These are phyloP conservation scores for Leccinum variicolor DNA, from an alignment of 768 basidiomycete genomes.

Conservation along the genomic window DNA sequence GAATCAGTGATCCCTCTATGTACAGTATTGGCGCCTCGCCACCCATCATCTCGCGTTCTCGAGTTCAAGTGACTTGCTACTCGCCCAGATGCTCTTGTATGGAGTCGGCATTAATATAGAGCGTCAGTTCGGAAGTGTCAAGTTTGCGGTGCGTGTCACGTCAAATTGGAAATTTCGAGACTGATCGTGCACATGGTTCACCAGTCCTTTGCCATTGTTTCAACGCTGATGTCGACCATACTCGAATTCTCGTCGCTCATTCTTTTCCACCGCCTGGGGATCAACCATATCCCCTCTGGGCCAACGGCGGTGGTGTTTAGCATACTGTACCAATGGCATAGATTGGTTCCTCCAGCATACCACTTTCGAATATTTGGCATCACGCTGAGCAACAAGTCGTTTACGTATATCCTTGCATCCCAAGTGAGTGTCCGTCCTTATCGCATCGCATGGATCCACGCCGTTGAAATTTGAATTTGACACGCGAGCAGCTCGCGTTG, in stretches of 20 bases:
- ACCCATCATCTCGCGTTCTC: conserved; percentile 73
- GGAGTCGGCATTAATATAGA: conserved; percentile 71
- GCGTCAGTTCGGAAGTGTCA: conserved; percentile 81
- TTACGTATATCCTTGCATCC: conserved; percentile 64
- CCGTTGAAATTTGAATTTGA: not conserved
- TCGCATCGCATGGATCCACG: not conserved
- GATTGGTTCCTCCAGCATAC: conserved; percentile 76
- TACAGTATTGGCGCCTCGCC: conserved; percentile 82
- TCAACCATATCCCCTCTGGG: conserved; percentile 76
- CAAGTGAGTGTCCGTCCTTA: conserved; percentile 49
- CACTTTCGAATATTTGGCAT: conserved; percentile 73
- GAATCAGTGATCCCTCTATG: conserved; percentile 25
- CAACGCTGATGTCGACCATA: conserved; percentile 61
- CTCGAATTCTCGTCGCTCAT: conserved; percentile 66
- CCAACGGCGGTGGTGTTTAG: conserved; percentile 75
- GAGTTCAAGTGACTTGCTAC: conserved; percentile 82
- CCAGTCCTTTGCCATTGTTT: conserved; percentile 77
- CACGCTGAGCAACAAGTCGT: conserved; percentile 71
- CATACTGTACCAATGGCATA: conserved; percentile 78
- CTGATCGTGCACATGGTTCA: conserved; percentile 4
- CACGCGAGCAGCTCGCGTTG: conserved; percentile 55
- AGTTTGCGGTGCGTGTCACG: conserved; percentile 69
- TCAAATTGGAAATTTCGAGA: not conserved
- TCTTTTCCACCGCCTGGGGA: conserved; percentile 58
- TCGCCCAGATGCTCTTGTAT: conserved; percentile 73